These are phyloP conservation scores for Fusarium irregulare DNA, from an alignment of 2,329 filamentous ascomycete genomes.

Conservation along the genomic window DNA sequence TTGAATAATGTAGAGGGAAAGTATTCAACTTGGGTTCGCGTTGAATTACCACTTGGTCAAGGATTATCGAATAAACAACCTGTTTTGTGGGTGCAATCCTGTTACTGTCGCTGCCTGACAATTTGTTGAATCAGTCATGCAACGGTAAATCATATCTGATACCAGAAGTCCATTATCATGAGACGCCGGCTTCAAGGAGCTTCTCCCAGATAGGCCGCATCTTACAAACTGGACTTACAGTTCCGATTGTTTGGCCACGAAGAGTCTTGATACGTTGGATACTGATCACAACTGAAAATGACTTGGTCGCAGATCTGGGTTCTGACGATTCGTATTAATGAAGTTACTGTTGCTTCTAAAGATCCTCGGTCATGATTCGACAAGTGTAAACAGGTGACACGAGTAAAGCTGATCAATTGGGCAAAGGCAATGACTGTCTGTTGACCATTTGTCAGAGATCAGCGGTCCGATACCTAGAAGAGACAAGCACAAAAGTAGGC, in stretches of 20 bases:
- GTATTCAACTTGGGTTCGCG: background rate
- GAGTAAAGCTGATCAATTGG: constrained; percentile 38
- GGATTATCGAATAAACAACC: background rate
- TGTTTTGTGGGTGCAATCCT: background rate
- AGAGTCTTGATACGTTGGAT: constrained; percentile 62
- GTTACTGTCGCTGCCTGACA: background rate
- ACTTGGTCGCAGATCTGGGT: background rate
- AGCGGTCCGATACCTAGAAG: background rate
- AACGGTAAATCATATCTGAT: background rate
- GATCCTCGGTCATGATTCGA: background rate
- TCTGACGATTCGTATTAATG: background rate
- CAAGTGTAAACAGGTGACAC: constrained; percentile 59
- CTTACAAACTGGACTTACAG: constrained; percentile 42
- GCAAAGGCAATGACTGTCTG: constrained; percentile 55
- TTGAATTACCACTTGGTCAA: background rate
- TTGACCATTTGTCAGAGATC: constrained; percentile 29
- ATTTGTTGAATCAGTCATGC: background rate
- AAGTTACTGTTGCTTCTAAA: background rate
- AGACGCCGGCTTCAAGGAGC: constrained; percentile 62
- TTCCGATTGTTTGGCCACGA: constrained; percentile 48
- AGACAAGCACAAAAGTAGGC: background rate
- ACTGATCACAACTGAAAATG: constrained; percentile 61
- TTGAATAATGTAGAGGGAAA: background rate
- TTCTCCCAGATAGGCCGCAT: constrained; percentile 55
- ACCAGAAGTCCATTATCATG: constrained; percentile 56